phyloP scores from a whole-genome alignment of 805 yeast species.

The Candida patagonica region DNA sequence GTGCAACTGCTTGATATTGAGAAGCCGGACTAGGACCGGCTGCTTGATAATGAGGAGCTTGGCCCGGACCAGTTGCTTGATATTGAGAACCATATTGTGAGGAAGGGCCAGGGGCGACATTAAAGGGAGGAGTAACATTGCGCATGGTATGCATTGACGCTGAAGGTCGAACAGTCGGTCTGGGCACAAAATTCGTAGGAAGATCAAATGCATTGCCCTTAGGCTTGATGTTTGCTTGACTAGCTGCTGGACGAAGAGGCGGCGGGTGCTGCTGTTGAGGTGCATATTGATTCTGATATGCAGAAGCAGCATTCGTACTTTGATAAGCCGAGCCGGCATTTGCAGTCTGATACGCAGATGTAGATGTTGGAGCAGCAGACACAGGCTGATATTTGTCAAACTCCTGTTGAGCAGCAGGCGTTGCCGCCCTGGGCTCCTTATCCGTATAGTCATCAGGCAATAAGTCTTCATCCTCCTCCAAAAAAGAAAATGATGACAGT shows the following conservation, averaged over 20 bases:
- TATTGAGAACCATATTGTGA: neutral
- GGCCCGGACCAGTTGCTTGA: slow-evolving; percentile 8
- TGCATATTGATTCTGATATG: slow-evolving; percentile 4
- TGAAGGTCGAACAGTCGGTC: slow-evolving; percentile 15
- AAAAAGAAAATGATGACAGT: slow-evolving; percentile 21
- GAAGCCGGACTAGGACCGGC: too few relatives aligned
- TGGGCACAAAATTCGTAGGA: slow-evolving; percentile 26
- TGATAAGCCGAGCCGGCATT: slow-evolving; percentile 7
- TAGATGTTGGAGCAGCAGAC: slow-evolving; percentile 4
- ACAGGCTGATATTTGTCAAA: neutral
- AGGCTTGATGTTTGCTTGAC: slow-evolving; percentile 19
- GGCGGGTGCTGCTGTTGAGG: slow-evolving; percentile 8
- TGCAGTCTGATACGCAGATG: too few relatives aligned
- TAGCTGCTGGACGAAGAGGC: slow-evolving; percentile 6
- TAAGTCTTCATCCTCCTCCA: slow-evolving; percentile 27
- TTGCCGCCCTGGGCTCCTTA: slow-evolving; percentile 3
- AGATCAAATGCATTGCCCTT: slow-evolving; percentile 26
- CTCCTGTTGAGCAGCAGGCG: slow-evolving; percentile 2
- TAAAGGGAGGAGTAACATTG: slow-evolving; percentile 1
- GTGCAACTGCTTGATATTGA: neutral
- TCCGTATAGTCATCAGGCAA: slow-evolving; percentile 23
- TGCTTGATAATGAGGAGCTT: slow-evolving; percentile 7
- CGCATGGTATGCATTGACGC: slow-evolving; percentile 15
- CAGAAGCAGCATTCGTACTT: slow-evolving; percentile 6
- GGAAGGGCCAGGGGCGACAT: too few relatives aligned